Base-by-base conservation (phyloP, 2,329 filamentous ascomycete species). In the Clarireedia paspali region DNA sequence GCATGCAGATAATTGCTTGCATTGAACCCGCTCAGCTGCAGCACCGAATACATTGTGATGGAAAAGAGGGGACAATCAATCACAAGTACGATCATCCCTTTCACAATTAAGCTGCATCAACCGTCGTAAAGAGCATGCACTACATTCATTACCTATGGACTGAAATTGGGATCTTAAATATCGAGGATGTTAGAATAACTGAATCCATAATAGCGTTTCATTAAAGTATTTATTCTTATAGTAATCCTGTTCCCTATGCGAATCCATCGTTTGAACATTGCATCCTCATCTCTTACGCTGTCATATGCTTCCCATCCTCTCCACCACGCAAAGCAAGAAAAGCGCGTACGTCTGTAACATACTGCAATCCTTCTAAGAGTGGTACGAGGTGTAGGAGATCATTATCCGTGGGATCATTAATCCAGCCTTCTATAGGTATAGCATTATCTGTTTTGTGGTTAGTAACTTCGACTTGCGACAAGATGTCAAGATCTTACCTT, bases 341-440 rank as follows among this genome's bases (percentile, higher is more conserved):
- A 49, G 94, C 91, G 66, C 94, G 82, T 58, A 99, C 92, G 73
- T 99, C 94, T 52, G 92, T 95, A 63, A 94, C 91, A 73, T 97
- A 96, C 75, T 97, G 94, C 67, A 99, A 75, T 17, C 90, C 94
- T 74, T 99, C 94, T 46, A 99, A 78, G 66, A 97, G 77, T 34
- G 94, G 94, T 57, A 99, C 85, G 58, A 99, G 79, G 72, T 97
- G 90, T 71, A 97, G 80, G 62, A 99, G 78, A 69, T 96, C 92
- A 70, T 91, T 94, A 73, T 99, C 94, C 26, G 94, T 97, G 23
- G 94, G 94, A 74, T 99, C 94, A 71, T 87, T 96, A 74, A 99
- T 97, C 94, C 94, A 99, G 68, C 94, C 94, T 75, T 97, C 92
- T 69, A 99, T 97, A 3, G 94, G 94, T 67, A 99, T 96, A 50